Evolutionary conservation across 257 asterid genomes (phyloP).

Genomic region (Lavandula angustifolia): DNA sequence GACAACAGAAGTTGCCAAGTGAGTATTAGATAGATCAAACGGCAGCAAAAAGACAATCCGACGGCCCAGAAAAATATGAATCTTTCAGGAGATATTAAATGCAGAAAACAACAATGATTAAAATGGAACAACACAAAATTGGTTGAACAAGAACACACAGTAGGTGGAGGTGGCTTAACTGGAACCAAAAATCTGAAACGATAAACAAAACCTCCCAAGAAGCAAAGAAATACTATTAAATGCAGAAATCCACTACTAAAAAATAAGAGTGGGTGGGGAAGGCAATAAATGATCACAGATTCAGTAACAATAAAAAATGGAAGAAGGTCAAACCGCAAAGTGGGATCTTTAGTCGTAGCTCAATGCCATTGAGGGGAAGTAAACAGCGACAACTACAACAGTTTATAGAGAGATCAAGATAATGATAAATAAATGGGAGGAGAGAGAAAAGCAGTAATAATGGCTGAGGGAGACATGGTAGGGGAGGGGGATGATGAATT

Average conservation of each 20-base stretch:
- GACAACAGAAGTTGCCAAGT: conserved; percentile 6
- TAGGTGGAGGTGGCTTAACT: neutral
- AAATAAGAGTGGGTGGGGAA: conserved; percentile 32
- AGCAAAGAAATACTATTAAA: conserved; percentile 24
- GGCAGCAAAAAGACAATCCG: neutral
- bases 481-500: conserved; percentile 27
- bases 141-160: conserved; percentile 4
- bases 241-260: conserved; percentile 29
- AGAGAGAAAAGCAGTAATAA: conserved; percentile 10
- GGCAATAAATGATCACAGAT: conserved; percentile 38
- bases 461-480: conserved; percentile 24
- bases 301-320: conserved; percentile 5
- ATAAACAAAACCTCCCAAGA: conserved; percentile 17
- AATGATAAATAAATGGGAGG: too few relatives aligned
- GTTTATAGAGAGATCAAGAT: neutral
- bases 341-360: conserved; percentile 26
- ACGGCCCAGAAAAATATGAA: neutral
- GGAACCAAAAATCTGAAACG: conserved; percentile 15
- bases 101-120: neutral
- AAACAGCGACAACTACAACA: conserved; percentile 4
- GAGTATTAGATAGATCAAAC: too few relatives aligned
- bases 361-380: conserved; percentile 23
- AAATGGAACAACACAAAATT: conserved; percentile 5
- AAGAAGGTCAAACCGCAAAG: conserved; percentile 18
- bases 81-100: conserved; percentile 6